Evolutionary conservation across 352 stramenopile species (phyloP).

Genomic region (Phytophthora meadii): DNA sequence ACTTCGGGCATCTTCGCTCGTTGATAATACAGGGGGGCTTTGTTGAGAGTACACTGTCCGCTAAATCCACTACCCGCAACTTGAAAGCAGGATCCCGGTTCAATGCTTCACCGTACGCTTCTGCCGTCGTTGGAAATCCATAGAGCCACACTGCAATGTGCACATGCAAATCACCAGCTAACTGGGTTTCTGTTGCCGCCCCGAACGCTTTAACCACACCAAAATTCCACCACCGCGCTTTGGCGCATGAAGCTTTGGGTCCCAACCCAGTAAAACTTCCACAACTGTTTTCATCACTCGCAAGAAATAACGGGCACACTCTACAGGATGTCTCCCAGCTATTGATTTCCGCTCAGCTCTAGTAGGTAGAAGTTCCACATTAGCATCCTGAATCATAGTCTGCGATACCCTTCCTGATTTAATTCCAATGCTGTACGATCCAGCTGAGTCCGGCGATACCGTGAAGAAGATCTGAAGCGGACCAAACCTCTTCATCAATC

Average conservation of each 20-base stretch:
- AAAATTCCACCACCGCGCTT: slow-evolving; percentile 27
- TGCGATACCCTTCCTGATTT: not conserved
- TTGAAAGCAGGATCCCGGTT: not conserved
- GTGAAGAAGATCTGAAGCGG: slow-evolving; percentile 35
- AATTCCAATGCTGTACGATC: slow-evolving; percentile 9
- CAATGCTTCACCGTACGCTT: not conserved
- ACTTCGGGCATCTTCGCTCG: not conserved
- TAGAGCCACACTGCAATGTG: slow-evolving; percentile 37
- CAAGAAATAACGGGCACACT: slow-evolving; percentile 35
- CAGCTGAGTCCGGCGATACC: slow-evolving; percentile 26
- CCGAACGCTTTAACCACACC: slow-evolving; percentile 32
- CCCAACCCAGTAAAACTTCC: slow-evolving; percentile 18
- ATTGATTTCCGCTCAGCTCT: slow-evolving; percentile 17
- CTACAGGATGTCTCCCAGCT: slow-evolving; percentile 11
- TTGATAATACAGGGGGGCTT: not conserved
- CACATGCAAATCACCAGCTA: slow-evolving; percentile 30
- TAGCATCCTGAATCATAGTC: not conserved
- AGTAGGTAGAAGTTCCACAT: not conserved
- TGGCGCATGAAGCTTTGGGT: not conserved
- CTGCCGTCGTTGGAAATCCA: slow-evolving; percentile 29
- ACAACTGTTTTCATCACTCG: slow-evolving; percentile 28
- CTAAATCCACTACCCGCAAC: not conserved
- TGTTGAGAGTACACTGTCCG: not conserved
- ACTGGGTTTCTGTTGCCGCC: slow-evolving; percentile 32
- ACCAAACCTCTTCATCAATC: slow-evolving; percentile 21